Conservation (phyloP, 2,329 filamentous ascomycete species). For the Nannizzia gypsea region DNA sequence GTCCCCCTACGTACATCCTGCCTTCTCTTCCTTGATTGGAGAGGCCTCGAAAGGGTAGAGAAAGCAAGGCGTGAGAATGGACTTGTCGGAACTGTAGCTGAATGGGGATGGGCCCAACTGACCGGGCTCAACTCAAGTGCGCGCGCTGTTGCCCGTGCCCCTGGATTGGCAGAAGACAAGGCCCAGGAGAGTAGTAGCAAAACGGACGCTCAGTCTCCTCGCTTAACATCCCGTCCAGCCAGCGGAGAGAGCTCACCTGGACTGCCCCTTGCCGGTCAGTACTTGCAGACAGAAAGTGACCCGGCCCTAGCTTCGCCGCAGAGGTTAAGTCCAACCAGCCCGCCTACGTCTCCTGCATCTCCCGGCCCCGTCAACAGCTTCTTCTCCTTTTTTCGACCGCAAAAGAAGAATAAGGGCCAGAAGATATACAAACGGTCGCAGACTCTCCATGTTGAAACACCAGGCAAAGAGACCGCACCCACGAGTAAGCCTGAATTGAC, state of each 20-base stretch:
- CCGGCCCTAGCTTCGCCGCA: constrained; percentile 5
- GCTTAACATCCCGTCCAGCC: constrained; percentile 1
- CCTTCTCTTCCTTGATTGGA: constrained; percentile 93
- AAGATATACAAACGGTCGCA: constrained; percentile 69
- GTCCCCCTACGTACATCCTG: constrained; percentile 91
- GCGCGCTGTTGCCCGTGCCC: constrained; percentile 15
- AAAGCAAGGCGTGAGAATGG: constrained; percentile 89
- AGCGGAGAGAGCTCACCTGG: constrained; percentile 5
- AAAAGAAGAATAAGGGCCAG: constrained; percentile 34
- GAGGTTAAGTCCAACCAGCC: background rate
- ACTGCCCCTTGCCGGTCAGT: constrained; percentile 13
- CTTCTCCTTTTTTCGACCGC: constrained; percentile 61
- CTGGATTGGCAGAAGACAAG: constrained; percentile 1
- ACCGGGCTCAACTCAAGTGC: constrained; percentile 54
- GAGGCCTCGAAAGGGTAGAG: constrained; percentile 81
- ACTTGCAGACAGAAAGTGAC: constrained; percentile 11
- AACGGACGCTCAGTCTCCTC: background rate
- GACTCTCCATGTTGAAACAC: constrained; percentile 42
- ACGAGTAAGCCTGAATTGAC: background rate
- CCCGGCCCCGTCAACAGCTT: constrained; percentile 50
- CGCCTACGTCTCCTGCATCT: constrained; percentile 17
- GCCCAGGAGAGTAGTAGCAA: constrained; percentile 4
- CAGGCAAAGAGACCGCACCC: background rate
- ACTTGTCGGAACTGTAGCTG: constrained; percentile 80
- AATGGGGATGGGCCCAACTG: constrained; percentile 89